Base-by-base conservation (phyloP, 345 rosid species). In the Excoecaria cochinchinensis region DNA sequence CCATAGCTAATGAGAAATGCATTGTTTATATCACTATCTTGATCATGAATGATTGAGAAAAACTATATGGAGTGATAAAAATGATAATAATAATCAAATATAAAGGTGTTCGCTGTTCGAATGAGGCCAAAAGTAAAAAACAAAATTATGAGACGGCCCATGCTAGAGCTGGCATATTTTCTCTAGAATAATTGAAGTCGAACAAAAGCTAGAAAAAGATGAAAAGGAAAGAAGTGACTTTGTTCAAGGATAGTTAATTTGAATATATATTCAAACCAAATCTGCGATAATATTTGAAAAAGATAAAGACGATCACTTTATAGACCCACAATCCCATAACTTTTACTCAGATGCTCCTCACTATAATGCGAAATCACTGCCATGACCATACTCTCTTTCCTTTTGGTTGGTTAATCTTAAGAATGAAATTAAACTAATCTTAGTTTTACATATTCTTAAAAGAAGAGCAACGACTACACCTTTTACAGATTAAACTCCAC, bases 61-160 rank as follows among this genome's bases (percentile, higher is more conserved):
- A 61, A 74, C 67, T 6, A 47, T 0, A 19, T 13, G 70, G 70
- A 71, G 8, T 59, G 77, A 74, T 77, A 75, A 77, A 73, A 65
- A 42, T 42, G 46, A 44, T 6, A 4, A 44, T 44, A 72, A 69
- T 76, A 77, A 77, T 74, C n/a, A 55, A 78, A 74, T 65, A 72
- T 40, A 72, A 76, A 67, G 74, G 22, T 40, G 40, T 1, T 13
- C 15, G 6, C 80, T 61, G 76, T 76, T 76, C 74, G 71, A 74
- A 72, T 76, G 73, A 57, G 38, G 74, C 42, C 66, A 4, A 36
- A 78, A 80, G 72, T 53, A 81, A 76, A 81, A 83, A 81, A 75
- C 77, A 69, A 68, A 81, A 76, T 75, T 16, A 72, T 47, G 67
- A 25, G 8, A 52, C 82, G 74, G 82, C 86, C 82, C 76, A 40